A percentile compares a stretch with the other conserved stretches of the same genome.
Conservation (phyloP, 306 rosid genomes). For the Carpinus viminea region DNA sequence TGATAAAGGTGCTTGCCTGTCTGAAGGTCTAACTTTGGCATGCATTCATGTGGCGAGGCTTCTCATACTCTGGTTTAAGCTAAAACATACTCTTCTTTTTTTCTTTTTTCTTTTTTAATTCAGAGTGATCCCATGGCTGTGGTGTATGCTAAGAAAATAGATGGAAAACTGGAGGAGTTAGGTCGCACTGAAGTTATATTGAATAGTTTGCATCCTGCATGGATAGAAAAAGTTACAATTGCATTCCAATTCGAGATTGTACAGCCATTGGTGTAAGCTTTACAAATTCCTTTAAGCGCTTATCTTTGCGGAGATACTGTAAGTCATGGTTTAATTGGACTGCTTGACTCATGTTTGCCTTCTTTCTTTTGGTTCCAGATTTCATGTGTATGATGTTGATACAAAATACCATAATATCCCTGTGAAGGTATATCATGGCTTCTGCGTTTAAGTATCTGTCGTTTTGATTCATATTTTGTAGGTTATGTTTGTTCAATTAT, state of each 20-base stretch:
- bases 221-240: conserved; percentile 70
- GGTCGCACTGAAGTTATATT: conserved; percentile 84
- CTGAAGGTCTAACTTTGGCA: background rate
- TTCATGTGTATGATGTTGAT: conserved; percentile 78
- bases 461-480: background rate
- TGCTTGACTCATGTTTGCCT: background rate
- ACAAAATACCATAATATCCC: conserved; percentile 60
- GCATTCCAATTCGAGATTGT: conserved; percentile 81
- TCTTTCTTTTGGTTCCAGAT: conserved; percentile 45
- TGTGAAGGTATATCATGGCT: conserved; percentile 55
- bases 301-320: conserved; percentile 11
- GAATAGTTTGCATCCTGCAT: conserved; percentile 63
- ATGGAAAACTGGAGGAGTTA: conserved; percentile 65
- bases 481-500: background rate
- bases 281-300: background rate
- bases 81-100: background rate
- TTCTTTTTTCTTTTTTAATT: background rate
- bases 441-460: background rate
- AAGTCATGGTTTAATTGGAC: conserved; percentile 5
- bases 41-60: background rate
- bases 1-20: background rate
- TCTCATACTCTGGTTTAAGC: background rate
- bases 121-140: conserved; percentile 82
- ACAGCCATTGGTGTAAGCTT: conserved; percentile 69
- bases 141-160: conserved; percentile 46